Evolutionary conservation across 192 early-diverging fungal species (phyloP), one percentile per base, ranked within the genome.

Genomic region (Podila epicladia): DNA sequence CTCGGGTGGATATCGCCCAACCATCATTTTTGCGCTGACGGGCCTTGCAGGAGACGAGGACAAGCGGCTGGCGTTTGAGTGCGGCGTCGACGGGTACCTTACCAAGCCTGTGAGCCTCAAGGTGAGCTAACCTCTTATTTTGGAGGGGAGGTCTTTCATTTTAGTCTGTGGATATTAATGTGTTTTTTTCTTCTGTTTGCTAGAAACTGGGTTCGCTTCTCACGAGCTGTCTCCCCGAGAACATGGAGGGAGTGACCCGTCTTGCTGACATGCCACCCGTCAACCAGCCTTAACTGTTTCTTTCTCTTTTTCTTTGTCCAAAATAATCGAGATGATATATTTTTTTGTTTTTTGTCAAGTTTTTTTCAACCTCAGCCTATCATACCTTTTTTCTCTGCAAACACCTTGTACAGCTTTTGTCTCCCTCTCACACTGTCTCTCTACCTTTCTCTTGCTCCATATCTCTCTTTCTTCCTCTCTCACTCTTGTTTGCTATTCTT

Each of bases 21-120:
- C 82, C 4, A 53, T 74, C 58, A 85, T 85, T 38, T 85, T 79
- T 72, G 84, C 84, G 15, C 37, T 85, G 72, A 85, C 84, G 3
- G 82, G 84, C 15, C 74, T 85, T 35, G 84, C 82, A 4, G 71
- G 69, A 2, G 82, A 83, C 5, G 74, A 83, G 41, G 84, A 85
- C 62, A 83, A 83, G 49, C 63, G 58, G 28, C 20, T 85, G 7
- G 82, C 82, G 3, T 85, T 80, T 69, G 82, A 83, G 50, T 79
- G 82, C 58, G 84, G 84, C 5, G 82, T 85, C 8, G 76, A 85
- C 72, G 84, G 76, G 9, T 85, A 83, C 50, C 69, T 85, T 58
- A 83, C 84, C 22, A 85, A 85, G 61, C 84, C 84, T 28, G 69
- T 85, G 65, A 85, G 82, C 58, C 69, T 83, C 15, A 77, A 79